Evolutionary conservation across 2,329 filamentous ascomycete species (phyloP).

Genomic region (Aspergillus sp.): DNA sequence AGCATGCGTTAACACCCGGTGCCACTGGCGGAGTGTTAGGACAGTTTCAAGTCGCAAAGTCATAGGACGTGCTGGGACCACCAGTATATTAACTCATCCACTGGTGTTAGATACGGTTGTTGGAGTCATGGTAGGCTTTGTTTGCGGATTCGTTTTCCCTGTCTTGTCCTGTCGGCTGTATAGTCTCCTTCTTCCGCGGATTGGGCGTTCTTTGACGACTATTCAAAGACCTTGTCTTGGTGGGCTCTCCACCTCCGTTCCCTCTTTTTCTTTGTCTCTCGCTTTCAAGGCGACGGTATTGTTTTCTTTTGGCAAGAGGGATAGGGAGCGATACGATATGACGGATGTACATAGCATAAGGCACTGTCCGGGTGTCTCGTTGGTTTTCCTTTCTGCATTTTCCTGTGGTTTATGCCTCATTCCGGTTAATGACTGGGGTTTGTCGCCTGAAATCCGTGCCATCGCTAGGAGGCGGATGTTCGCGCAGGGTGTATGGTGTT

Average conservation of each 20-base stretch:
- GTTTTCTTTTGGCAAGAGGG: slow-evolving; percentile 9
- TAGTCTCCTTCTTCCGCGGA: slow-evolving; percentile 12
- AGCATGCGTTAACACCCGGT: slow-evolving; percentile 72
- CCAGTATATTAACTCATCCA: neutral
- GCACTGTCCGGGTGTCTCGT: slow-evolving; percentile 12
- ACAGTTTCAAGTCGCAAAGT: slow-evolving; percentile 53
- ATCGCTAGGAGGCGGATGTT: slow-evolving; percentile 26
- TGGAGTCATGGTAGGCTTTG: slow-evolving; percentile 13
- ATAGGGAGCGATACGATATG: slow-evolving; percentile 29
- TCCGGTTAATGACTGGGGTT: slow-evolving; percentile 23
- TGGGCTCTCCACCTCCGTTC: slow-evolving; percentile 1
- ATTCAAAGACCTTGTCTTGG: neutral
- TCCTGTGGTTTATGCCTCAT: slow-evolving; percentile 18
- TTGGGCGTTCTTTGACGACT: neutral
- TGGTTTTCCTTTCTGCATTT: slow-evolving; percentile 25
- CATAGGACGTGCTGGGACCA: slow-evolving; percentile 17
- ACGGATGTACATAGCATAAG: slow-evolving; percentile 38
- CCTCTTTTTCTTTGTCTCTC: slow-evolving; percentile 6
- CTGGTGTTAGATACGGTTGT: slow-evolving; percentile 14
- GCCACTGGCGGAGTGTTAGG: slow-evolving; percentile 74
- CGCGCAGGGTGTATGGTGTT: slow-evolving; percentile 34
- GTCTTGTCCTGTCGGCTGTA: slow-evolving; percentile 10
- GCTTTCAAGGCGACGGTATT: slow-evolving; percentile 2
- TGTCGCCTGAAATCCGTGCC: slow-evolving; percentile 17
- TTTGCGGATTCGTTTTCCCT: slow-evolving; percentile 5